phyloP scores from a whole-genome alignment of 441 rosid genomes.

The Gossypium davidsonii region DNA sequence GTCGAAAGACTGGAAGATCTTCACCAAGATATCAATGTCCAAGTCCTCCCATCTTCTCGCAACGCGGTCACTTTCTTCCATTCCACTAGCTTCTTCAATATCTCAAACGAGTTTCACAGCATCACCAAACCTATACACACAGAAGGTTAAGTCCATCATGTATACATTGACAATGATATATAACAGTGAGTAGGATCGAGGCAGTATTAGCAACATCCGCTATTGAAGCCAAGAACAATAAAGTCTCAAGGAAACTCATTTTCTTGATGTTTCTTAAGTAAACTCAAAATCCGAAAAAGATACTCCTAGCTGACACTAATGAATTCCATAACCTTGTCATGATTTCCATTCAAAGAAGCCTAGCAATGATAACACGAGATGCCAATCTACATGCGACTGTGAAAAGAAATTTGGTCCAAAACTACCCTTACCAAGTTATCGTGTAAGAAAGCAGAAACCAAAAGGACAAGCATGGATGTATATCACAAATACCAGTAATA shows the following conservation, averaged over 20 bases:
- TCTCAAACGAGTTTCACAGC: slow-evolving; percentile 15
- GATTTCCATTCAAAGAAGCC: background rate
- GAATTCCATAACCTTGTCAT: background rate
- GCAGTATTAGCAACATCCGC: background rate
- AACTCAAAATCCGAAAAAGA: background rate
- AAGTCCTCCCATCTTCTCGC: slow-evolving; percentile 75
- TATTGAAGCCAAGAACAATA: background rate
- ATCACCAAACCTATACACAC: slow-evolving; percentile 20
- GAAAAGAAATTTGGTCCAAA: background rate
- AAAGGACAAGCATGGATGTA: background rate
- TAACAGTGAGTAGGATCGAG: no score
- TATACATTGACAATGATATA: no score
- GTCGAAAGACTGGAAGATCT: slow-evolving; percentile 50
- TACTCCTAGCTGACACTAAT: background rate
- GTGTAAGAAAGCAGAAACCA: background rate
- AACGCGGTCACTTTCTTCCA: slow-evolving; percentile 41
- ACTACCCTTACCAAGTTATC: background rate
- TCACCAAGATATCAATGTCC: slow-evolving; percentile 61
- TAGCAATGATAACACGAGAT: background rate
- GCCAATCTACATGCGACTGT: background rate
- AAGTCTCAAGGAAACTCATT: background rate
- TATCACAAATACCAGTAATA: background rate
- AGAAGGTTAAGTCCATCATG: background rate
- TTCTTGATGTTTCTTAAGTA: background rate
- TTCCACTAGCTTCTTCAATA: slow-evolving; percentile 15